Conservation (phyloP, 1,139 yeast genomes). For the Sugiyamaella grinbergsii region DNA sequence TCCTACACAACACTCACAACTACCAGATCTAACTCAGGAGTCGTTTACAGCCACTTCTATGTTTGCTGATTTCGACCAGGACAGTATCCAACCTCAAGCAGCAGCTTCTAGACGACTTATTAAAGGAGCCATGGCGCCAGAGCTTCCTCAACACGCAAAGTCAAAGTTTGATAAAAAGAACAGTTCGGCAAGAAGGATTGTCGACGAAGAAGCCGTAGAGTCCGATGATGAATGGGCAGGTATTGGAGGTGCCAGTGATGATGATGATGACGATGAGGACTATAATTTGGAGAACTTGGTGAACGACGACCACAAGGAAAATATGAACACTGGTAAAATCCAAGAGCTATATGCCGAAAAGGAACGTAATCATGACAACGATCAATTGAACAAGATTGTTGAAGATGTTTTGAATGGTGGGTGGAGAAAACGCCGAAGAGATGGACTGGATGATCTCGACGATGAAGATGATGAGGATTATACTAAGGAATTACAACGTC, state of each 20-base stretch:
- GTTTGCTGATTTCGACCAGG: too few species aligned
- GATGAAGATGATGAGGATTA: conserved; percentile 59
- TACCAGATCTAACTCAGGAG: conserved; percentile 16
- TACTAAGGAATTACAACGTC: conserved; percentile 50
- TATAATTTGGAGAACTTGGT: conserved; percentile 82
- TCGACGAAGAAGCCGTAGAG: conserved; percentile 91
- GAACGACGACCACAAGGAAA: conserved; percentile 67
- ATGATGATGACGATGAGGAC: conserved; percentile 57
- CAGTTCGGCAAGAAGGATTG: conserved; percentile 54
- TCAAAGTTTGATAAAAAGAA: conserved; percentile 48
- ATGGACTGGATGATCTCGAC: conserved; percentile 59
- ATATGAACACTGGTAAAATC: conserved; percentile 53
- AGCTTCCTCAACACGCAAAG: background rate
- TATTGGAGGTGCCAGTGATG: conserved; percentile 77
- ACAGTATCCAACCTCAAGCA: too few species aligned
- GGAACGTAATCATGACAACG: conserved; percentile 67
- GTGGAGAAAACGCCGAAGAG: conserved; percentile 63
- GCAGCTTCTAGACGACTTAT: background rate
- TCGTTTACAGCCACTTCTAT: too few species aligned
- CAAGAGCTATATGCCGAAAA: conserved; percentile 65
- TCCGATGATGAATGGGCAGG: conserved; percentile 97
- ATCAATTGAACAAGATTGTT: conserved; percentile 69
- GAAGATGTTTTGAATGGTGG: conserved; percentile 85
- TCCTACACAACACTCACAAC: conserved; percentile 22
- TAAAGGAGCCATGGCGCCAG: background rate